Percentiles rank a stretch among this genome's conserved stretches.
Conservation (phyloP, 352 stramenopile species). For the Heterotrichella gracilis region DNA sequence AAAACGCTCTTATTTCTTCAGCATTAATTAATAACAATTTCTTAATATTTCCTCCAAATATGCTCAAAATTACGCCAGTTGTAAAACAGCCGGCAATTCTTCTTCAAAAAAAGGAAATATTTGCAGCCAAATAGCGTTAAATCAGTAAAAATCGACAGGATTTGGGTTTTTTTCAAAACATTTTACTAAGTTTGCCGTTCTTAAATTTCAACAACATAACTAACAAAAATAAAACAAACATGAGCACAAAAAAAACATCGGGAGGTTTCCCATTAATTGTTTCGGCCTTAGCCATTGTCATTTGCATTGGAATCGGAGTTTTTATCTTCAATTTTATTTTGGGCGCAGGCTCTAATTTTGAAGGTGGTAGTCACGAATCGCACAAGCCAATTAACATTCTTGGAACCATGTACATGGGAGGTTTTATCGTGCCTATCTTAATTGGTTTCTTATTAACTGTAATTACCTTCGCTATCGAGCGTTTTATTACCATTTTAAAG, state of each 20-base stretch:
- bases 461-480: not conserved
- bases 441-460: slow-evolving; percentile 2
- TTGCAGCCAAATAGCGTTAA: slow-evolving; percentile 3
- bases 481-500: not conserved
- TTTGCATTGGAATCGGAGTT: not conserved
- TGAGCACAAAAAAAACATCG: slow-evolving; percentile 6
- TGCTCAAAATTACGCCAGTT: not conserved
- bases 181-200: not conserved
- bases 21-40: slow-evolving; percentile 8
- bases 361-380: not conserved
- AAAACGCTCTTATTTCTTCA: not conserved
- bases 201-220: not conserved
- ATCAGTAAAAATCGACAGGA: not conserved
- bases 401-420: not conserved
- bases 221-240: not conserved
- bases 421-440: not conserved
- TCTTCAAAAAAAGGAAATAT: not conserved
- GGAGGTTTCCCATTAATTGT: not conserved
- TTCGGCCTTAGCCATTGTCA: not conserved
- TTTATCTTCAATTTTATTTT: not conserved
- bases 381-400: not conserved
- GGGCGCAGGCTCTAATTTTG: not conserved
- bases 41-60: not conserved
- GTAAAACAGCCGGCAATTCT: not conserved
- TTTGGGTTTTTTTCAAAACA: slow-evolving; percentile 1